phyloP scores from a whole-genome alignment of 345 rosid species.

The Conringia planisiliqua region DNA sequence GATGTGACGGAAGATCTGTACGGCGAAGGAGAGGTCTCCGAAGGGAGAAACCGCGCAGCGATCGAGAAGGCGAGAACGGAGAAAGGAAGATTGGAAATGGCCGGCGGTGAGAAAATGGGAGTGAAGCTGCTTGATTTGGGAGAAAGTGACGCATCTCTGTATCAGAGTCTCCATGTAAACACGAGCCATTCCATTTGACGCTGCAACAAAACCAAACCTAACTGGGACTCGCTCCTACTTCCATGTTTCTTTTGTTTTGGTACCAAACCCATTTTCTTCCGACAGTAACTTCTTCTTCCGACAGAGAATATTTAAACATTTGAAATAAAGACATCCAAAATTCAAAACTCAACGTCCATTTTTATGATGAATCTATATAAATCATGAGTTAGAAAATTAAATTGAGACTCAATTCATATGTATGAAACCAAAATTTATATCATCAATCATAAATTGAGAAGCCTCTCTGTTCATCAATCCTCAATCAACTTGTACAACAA shows the following conservation, averaged over 20 bases:
- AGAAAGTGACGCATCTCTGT: slow-evolving; percentile 40
- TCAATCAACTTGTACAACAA: not conserved
- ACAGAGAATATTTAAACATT: too few species aligned
- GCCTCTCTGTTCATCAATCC: not conserved
- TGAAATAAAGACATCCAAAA: too few species aligned
- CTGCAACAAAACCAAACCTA: not conserved
- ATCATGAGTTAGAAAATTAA: not conserved
- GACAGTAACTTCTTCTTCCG: not conserved
- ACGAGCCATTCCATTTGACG: slow-evolving; percentile 31
- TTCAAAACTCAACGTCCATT: too few species aligned
- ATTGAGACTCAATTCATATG: not conserved
- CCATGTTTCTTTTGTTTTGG: not conserved
- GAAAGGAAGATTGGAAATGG: slow-evolving; percentile 39
- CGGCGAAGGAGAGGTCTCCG: slow-evolving; percentile 57
- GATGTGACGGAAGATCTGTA: slow-evolving; percentile 44
- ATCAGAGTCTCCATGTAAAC: slow-evolving; percentile 42
- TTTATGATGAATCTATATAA: not conserved
- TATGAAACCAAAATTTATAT: not conserved
- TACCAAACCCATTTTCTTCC: not conserved
- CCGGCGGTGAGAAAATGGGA: slow-evolving; percentile 59
- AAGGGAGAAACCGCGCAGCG: slow-evolving; percentile 58
- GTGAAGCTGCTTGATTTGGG: slow-evolving; percentile 67
- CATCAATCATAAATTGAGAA: not conserved
- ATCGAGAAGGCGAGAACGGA: slow-evolving; percentile 76
- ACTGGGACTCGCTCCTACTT: not conserved